These are phyloP conservation scores for Microthyrium microscopicum DNA, from an alignment of 2,329 filamentous ascomycete genomes.

Conservation along the genomic window DNA sequence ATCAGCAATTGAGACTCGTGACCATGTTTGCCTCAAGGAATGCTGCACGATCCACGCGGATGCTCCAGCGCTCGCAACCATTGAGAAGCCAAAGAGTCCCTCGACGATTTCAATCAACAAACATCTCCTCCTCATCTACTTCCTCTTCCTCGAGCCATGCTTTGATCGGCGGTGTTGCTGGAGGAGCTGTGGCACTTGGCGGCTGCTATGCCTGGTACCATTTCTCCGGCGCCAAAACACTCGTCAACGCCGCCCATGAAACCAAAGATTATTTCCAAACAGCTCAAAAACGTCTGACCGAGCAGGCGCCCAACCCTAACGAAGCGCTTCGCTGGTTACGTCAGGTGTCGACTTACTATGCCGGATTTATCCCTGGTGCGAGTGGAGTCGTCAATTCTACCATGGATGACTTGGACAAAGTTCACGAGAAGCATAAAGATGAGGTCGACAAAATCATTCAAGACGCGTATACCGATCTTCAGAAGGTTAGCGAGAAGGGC, in stretches of 20 bases:
- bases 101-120: constrained; percentile 17
- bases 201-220: constrained; percentile 37
- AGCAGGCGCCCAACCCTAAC: constrained; percentile 47
- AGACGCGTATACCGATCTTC: constrained; percentile 51
- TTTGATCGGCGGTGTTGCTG: constrained; percentile 31
- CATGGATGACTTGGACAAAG: constrained; percentile 54
- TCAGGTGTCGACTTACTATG: constrained; percentile 50
- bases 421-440: constrained; percentile 48
- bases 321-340: constrained; percentile 50
- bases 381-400: constrained; percentile 49
- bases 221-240: constrained; percentile 32
- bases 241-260: constrained; percentile 34
- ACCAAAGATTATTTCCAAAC: constrained; percentile 44
- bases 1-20: too few relatives aligned
- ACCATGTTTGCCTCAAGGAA: constrained; percentile 15
- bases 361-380: constrained; percentile 55
- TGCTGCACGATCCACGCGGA: constrained; percentile 12
- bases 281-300: constrained; percentile 42
- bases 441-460: constrained; percentile 54
- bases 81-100: constrained; percentile 11
- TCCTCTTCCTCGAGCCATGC: constrained; percentile 15
- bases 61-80: constrained; percentile 9
- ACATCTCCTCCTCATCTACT: constrained; percentile 13
- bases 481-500: constrained; percentile 34
- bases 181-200: constrained; percentile 29